These are phyloP conservation scores for Boehmeria nivea DNA, from an alignment of 306 rosid genomes.

Conservation along the genomic window DNA sequence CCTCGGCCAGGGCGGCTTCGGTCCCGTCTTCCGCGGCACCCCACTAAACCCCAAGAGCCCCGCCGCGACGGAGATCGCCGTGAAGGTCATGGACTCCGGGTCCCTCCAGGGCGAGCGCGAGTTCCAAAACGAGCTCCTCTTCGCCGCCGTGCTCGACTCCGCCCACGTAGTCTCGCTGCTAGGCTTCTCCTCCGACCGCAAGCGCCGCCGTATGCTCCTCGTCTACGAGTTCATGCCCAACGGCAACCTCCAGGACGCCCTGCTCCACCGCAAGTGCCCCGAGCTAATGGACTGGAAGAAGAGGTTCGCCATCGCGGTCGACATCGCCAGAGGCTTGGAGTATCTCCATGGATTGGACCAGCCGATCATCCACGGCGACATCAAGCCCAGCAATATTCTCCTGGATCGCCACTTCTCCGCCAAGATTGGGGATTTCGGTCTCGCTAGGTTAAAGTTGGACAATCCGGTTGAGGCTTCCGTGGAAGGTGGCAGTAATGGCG, in stretches of 20 bases:
- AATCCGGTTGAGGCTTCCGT: conserved; percentile 19
- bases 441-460: conserved; percentile 53
- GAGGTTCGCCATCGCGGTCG: conserved; percentile 39
- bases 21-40: conserved; percentile 67
- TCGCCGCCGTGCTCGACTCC: conserved; percentile 59
- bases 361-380: conserved; percentile 78
- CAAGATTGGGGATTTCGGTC: conserved; percentile 79
- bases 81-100: conserved; percentile 77
- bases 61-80: conserved; percentile 44
- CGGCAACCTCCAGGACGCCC: conserved; percentile 89
- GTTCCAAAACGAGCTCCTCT: conserved; percentile 85
- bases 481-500: conserved; percentile 27
- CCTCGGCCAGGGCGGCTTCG: conserved; percentile 88
- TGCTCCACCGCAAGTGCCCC: conserved; percentile 54
- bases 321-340: conserved; percentile 56
- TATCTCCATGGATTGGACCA: conserved; percentile 72
- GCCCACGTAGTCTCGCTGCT: conserved; percentile 43
- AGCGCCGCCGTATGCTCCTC: conserved; percentile 62
- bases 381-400: conserved; percentile 83
- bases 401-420: conserved; percentile 50
- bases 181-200: conserved; percentile 72
- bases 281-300: conserved; percentile 66
- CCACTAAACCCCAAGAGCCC: conserved; percentile 29
- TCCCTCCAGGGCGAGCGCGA: conserved; percentile 88
- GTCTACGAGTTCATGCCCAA: conserved; percentile 76